Base-by-base conservation (phyloP, 768 basidiomycete species). In the Dictyophora rubrovolvata region DNA sequence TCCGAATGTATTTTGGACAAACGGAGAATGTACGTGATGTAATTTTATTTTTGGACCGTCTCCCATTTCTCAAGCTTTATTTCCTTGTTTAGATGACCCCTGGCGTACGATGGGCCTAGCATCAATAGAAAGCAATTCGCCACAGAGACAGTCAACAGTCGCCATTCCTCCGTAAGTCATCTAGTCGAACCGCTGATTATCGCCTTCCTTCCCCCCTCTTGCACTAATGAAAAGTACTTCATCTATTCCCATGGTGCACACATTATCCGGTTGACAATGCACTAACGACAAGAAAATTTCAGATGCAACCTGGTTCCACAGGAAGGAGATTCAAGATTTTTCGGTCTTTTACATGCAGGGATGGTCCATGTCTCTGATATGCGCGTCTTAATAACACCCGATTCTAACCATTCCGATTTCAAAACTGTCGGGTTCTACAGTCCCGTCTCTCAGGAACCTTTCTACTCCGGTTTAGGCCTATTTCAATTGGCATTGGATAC, bases 301-400 rank as follows among this genome's bases (percentile, higher is more conserved):
- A 77, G 74, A 36, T 79, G 78, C 63, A 73, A 77, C 53, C 62
- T 62, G 1, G 62, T 73, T 0, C 70, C 76, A 0, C 62, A 68
- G 3, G 67, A 36, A 16, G 23, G 23, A n/a, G 47, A 48, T 22
- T 48, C 63, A 14, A 62, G 67, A 20, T 78, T 78, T 67, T 79
- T 79, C 55, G 77, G 77, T 0, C 64, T 79, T 21, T 77, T 77
- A 1, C 73, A 79, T 59, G 65, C 71, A 11, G 67, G 72, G 56
- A 77, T 78, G 76, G 77, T 79, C 0, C 78, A 79, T 60, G 78
- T 77, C 12, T 72, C 77, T 4, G 77, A 79, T 62, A 71, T 78
- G 70, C 72, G 77, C 0, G 75, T 78, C 7, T 69, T 78, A 1
- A 67, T 79, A 33, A 72, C 71, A 1, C 76, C 76, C 2, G 78